Base-by-base conservation (phyloP, 164 flowering plant genomes). In the Platanus orientalis region DNA sequence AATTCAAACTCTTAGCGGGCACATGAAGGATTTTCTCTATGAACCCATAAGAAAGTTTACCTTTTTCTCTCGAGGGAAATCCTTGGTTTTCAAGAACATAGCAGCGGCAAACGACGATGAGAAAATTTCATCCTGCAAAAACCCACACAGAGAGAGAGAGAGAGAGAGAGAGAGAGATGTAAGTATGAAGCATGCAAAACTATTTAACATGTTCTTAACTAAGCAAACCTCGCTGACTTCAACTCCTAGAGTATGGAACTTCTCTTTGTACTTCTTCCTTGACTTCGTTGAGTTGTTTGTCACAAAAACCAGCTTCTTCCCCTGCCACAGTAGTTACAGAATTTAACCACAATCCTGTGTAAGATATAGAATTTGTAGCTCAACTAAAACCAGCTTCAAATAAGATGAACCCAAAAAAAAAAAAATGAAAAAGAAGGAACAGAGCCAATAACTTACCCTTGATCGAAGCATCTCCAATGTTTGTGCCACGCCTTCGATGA, bases 31-130 rank as follows among this genome's bases (percentile, higher is more conserved):
- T 7, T 7, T 36, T 36, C 42, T 36, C 13, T 7, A 36, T 7
- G 42, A 3, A 36, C 1, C 42, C 9, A 36, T 7, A 16, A n/a
- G 21, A 40, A 63, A 25, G 48, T 54, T 4, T 21, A 92, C 97
- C 98, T 93, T 93, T 69, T 85, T 90, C 14, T 88, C 86, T 29
- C 14, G 68, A 44, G 98, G 97, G 62, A 87, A 94, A 23, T 80
- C 61, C 50, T 79, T 84, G 60, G 79, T 75, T 71, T 94, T 87
- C 79, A 94, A 77, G 84, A 72, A 94, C 96, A 83, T 90, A n/a
- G 98, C 97, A 6, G 97, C 96, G 12, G 98, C 98, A 69, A 87
- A 93, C 0, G 98, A 93, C 0, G 98, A 93, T 16, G 86, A 82
- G 64, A 91, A 94, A 16, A 94, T 89, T 74, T 94, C 97, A 56